A percentile compares a stretch with the other conserved stretches of the same genome.
phyloP scores from a whole-genome alignment of 768 basidiomycete species.

The Tubosaeta sp. region DNA sequence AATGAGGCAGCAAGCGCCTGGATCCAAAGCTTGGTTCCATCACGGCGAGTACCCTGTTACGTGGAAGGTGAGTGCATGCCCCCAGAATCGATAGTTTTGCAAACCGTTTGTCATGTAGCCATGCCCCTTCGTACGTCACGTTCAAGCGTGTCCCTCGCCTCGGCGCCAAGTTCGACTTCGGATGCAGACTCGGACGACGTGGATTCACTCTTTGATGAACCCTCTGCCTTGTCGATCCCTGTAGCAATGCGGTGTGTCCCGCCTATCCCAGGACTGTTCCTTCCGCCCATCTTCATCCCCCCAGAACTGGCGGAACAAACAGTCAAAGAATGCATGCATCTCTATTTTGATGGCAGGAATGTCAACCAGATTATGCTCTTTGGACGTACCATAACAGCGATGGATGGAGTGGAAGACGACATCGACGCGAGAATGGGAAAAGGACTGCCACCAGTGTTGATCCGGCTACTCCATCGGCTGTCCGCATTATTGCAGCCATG shows the following conservation, averaged over 20 bases:
- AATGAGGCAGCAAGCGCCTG: not conserved
- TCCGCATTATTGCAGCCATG: slow-evolving; percentile 44
- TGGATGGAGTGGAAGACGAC: slow-evolving; percentile 9
- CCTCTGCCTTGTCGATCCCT: slow-evolving; percentile 12
- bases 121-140: slow-evolving; percentile 7
- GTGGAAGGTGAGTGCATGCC: slow-evolving; percentile 7
- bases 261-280: slow-evolving; percentile 63
- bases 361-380: slow-evolving; percentile 90
- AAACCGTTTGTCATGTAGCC: slow-evolving; percentile 1
- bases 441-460: slow-evolving; percentile 55
- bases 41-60: not conserved
- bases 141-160: not conserved
- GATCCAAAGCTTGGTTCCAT: slow-evolving; percentile 2
- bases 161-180: slow-evolving; percentile 10
- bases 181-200: slow-evolving; percentile 19
- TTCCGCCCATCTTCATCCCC: slow-evolving; percentile 49
- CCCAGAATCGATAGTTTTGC: not conserved
- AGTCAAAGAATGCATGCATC: slow-evolving; percentile 47
- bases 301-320: slow-evolving; percentile 47
- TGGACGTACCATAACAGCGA: slow-evolving; percentile 37
- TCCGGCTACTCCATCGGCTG: slow-evolving; percentile 48
- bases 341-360: slow-evolving; percentile 47
- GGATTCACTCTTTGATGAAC: slow-evolving; percentile 53
- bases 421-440: slow-evolving; percentile 23
- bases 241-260: slow-evolving; percentile 39